Evolutionary conservation across 2,329 filamentous ascomycete species (phyloP).

Genomic region (Achaetomium macrosporum): DNA sequence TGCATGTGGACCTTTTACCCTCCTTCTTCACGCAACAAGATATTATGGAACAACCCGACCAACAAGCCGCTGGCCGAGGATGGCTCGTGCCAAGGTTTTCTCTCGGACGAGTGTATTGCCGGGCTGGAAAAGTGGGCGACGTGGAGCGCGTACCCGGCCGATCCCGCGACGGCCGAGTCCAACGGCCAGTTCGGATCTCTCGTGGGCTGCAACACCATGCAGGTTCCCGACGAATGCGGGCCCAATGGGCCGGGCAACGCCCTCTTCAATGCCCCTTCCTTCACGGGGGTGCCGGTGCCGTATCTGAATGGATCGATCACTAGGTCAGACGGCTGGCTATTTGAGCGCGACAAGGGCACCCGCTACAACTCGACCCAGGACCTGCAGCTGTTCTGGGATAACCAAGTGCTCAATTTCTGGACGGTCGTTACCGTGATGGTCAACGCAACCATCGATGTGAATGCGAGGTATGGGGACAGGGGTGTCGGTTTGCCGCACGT

Average conservation of each 20-base stretch:
- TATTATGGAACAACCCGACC: slow-evolving; percentile 10
- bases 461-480: neutral
- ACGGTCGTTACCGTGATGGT: slow-evolving; percentile 10
- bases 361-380: slow-evolving; percentile 6
- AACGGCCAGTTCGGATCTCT: neutral
- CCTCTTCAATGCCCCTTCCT: neutral
- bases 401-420: slow-evolving; percentile 15
- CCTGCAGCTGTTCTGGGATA: slow-evolving; percentile 12
- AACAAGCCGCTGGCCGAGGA: slow-evolving; percentile 11
- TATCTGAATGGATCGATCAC: slow-evolving; percentile 16
- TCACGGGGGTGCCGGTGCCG: slow-evolving; percentile 7
- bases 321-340: slow-evolving; percentile 8
- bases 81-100: slow-evolving; percentile 15
- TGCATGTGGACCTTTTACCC: slow-evolving; percentile 11
- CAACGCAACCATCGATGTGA: slow-evolving; percentile 3
- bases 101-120: slow-evolving; percentile 13
- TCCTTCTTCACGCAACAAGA: neutral
- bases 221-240: slow-evolving; percentile 6
- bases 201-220: neutral
- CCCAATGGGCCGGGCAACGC: slow-evolving; percentile 4
- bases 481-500: slow-evolving; percentile 1
- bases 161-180: neutral
- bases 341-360: neutral
- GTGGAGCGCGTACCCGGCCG: neutral
- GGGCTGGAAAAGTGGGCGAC: slow-evolving; percentile 5